phyloP scores from a whole-genome alignment of 169 alveolate species.

The Eimeria necatrix region DNA sequence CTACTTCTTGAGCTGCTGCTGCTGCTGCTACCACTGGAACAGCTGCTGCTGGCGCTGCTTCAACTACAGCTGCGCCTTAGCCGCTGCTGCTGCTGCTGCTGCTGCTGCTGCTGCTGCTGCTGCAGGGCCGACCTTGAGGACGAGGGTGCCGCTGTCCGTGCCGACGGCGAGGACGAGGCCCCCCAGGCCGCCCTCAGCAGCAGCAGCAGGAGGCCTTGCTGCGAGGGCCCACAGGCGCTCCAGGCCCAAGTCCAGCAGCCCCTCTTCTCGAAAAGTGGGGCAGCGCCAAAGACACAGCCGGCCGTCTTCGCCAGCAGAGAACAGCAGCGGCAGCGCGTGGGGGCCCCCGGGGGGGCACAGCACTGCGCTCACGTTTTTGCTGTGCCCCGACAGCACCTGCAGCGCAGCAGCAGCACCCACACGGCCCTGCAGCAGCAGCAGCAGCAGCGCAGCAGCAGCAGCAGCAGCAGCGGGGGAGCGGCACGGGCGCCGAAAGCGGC shows the following conservation, averaged over 20 bases:
- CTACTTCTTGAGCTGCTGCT: background rate
- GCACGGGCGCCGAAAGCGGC: too few relatives aligned
- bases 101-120: conserved; percentile 14
- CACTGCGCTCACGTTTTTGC: conserved; percentile 95
- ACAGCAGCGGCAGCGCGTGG: conserved; percentile 70
- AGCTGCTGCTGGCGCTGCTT: background rate
- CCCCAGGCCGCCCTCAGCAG: conserved; percentile 37
- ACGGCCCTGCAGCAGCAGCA: too few relatives aligned
- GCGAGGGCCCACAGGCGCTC: conserved; percentile 67
- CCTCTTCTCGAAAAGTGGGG: conserved; percentile 59
- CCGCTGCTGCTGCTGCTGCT: conserved; percentile 8
- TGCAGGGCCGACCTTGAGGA: conserved; percentile 46
- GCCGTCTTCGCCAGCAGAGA: conserved; percentile 72
- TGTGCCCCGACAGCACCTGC: conserved; percentile 96
- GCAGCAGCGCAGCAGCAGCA: too few relatives aligned
- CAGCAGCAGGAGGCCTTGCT: background rate
- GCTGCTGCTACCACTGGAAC: background rate
- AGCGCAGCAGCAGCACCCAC: background rate
- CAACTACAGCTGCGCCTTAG: background rate
- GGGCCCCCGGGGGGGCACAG: conserved; percentile 82
- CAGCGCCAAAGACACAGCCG: conserved; percentile 51
- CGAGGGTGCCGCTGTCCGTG: conserved; percentile 70
- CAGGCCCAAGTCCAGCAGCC: background rate
- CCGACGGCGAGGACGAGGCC: conserved; percentile 67
- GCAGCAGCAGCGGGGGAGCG: too few relatives aligned